Evolutionary conservation across 1,139 yeast species (phyloP), one percentile per base, ranked within the genome.

Genomic region (Lodderomyces oxycetoniae): DNA sequence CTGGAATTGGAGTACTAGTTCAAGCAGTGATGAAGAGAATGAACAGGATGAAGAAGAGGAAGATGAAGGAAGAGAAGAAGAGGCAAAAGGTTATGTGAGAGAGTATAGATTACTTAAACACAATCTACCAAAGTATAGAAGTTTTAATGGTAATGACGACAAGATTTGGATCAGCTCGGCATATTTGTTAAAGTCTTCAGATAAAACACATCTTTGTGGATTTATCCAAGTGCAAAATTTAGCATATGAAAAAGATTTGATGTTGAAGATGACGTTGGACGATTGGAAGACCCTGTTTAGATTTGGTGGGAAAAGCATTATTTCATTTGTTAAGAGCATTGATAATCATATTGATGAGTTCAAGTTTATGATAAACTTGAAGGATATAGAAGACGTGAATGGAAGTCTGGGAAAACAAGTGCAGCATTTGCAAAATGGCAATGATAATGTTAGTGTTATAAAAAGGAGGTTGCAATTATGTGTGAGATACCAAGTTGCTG

Each of bases 221-320:
- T 47, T 55, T 29, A 52, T 67, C 21, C 54, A 59, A 50, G 65
- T 60, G 39, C 50, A 55, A 30, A 68, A 68, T 46, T 42, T 67
- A 26, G 64, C 63, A 6, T 67, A 53, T 43, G 69, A 65, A 40
- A 68, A 68, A 48, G 42, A 42, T 9, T 42, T 67, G 28, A 49
- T 51, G 29, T 45, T 67, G 29, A 67, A 67, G 45, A 44, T 67
- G 37, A 57, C 72, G 3, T 51, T 59, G 35, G 58, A 67, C 43
- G 49, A 53, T 36, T 68, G 74, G 74, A 46, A 52, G 32, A 51
- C 64, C 8, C 53, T 49, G 33, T 45, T 60, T 33, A 52, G 55
- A 21, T 54, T 61, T 39, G 54, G 56, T 28, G 55, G 59, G 31
- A 37, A 39, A 17, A 42, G 39, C 3, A 39, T 42, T 17, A 50